Base-by-base conservation (phyloP, 2,329 filamentous ascomycete species). In the Ophiocordyceps sinensis region DNA sequence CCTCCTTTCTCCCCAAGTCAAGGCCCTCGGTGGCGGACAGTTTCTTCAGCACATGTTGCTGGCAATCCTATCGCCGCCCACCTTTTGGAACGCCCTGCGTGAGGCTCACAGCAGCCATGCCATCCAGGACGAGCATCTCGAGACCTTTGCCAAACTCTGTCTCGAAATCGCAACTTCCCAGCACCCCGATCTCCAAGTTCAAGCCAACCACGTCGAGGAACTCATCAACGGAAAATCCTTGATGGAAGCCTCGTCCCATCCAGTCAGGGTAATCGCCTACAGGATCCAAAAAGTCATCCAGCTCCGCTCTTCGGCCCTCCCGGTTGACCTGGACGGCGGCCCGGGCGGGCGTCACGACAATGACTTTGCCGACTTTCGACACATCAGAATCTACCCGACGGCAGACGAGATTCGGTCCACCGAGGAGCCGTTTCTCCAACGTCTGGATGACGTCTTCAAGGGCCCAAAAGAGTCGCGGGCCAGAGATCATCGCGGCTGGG, bases 311-410 rank as follows among this genome's bases (percentile, higher is more conserved):
- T 41, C 49, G 0, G 44, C 45, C 1, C 34, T 40, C 1, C 29
- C 34, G 21, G 9, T 28, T 12, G 31, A 10, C 9, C 40, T 44
- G 8, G 35, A 37, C 13, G 28, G 53, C 28, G 51, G 50, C 2
- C 70, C 79, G 0, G 82, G 82, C 0, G 80, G 80, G 0, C 70
- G 82, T 0, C 82, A 88, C 47, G 79, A 87, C 54, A 88, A 88
- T 41, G 82, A 87, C 49, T 72, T 71, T 51, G 61, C 51, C 1
- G 67, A 84, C 46, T 79, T 78, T 48, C 66, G 73, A 0, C 44
- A 75, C 0, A 75, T 85, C 29, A 59, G 69, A 2, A 76, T 86
- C 13, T 68, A 75, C 38, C 83, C 82, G 0, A 86, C 81, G 0
- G 55, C 68, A 0, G 74, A 81, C 39, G 82, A 87, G 50, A 64